A percentile compares a stretch with the other conserved stretches of the same genome.
These are phyloP conservation scores for Blastobotrys aristatus DNA, from an alignment of 1,139 yeast genomes.

Conservation along the genomic window DNA sequence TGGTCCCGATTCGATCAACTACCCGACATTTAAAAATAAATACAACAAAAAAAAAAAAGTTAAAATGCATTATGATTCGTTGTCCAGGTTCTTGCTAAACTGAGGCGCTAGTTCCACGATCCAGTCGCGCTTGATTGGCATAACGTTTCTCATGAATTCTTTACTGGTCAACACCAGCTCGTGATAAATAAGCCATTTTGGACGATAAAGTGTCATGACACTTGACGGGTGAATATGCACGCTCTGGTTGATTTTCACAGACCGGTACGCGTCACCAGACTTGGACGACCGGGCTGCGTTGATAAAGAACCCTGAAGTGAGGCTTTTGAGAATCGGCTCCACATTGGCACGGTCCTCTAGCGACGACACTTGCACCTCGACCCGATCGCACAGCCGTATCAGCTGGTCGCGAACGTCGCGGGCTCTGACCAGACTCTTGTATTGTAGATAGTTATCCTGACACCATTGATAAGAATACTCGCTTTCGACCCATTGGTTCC, in stretches of 20 bases:
- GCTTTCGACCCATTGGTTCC: conserved; percentile 68
- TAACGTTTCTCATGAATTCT: conserved; percentile 85
- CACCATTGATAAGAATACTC: conserved; percentile 82
- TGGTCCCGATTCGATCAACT: background rate
- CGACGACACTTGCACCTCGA: conserved; percentile 42
- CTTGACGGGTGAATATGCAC: conserved; percentile 85
- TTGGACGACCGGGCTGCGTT: conserved; percentile 67
- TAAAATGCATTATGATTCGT: background rate
- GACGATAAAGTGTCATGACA: conserved; percentile 52
- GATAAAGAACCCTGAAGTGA: conserved; percentile 79
- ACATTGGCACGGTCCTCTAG: conserved; percentile 23
- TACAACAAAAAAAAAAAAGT: too few relatives aligned
- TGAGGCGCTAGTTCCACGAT: conserved; percentile 62
- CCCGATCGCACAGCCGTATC: conserved; percentile 52
- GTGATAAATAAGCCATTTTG: conserved; percentile 68
- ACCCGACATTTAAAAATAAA: too few relatives aligned
- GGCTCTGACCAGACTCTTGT: conserved; percentile 64
- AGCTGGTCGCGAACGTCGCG: conserved; percentile 72
- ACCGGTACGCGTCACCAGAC: conserved; percentile 66
- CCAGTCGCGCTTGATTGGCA: conserved; percentile 67
- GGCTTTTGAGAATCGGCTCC: conserved; percentile 54
- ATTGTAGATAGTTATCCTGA: conserved; percentile 74
- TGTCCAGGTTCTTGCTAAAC: conserved; percentile 34
- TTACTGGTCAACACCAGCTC: conserved; percentile 82
- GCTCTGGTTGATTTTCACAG: conserved; percentile 57